Evolutionary conservation across 805 yeast genomes (phyloP).

Genomic region (Yarrowia alimentaria): DNA sequence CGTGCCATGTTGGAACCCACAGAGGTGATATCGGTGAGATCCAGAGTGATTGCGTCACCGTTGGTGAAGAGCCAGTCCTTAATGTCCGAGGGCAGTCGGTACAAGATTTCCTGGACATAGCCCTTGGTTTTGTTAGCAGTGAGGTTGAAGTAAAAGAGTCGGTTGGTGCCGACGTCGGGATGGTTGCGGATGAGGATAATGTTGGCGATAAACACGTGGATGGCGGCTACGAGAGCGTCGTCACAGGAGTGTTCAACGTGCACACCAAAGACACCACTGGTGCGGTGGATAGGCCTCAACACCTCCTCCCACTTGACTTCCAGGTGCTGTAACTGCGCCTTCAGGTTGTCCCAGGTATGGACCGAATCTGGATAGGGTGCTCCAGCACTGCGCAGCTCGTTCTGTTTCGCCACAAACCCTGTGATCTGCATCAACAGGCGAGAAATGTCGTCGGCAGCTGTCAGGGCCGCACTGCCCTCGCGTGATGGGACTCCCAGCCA

Average conservation of each 20-base stretch:
- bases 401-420: constrained; percentile 23
- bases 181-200: constrained; percentile 18
- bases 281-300: not conserved
- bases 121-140: constrained; percentile 7
- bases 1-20: constrained; percentile 25
- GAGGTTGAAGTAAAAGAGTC: constrained; percentile 10
- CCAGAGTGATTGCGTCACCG: constrained; percentile 11
- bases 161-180: constrained; percentile 11
- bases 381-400: constrained; percentile 1
- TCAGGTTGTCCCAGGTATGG: not conserved
- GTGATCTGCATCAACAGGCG: constrained; percentile 20
- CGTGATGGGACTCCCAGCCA: constrained; percentile 15
- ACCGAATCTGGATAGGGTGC: not conserved
- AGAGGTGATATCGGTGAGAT: constrained; percentile 9
- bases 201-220: constrained; percentile 17
- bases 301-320: constrained; percentile 17
- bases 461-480: constrained; percentile 7
- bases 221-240: constrained; percentile 22
- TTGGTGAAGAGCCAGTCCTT: constrained; percentile 27
- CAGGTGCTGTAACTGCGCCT: not conserved
- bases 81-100: constrained; percentile 13
- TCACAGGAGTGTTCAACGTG: constrained; percentile 12
- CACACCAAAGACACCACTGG: constrained; percentile 2
- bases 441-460: constrained; percentile 23
- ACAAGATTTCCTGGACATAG: constrained; percentile 16